Evolutionary conservation across 768 basidiomycete genomes (phyloP).

Genomic region (Boletus rubropictus): DNA sequence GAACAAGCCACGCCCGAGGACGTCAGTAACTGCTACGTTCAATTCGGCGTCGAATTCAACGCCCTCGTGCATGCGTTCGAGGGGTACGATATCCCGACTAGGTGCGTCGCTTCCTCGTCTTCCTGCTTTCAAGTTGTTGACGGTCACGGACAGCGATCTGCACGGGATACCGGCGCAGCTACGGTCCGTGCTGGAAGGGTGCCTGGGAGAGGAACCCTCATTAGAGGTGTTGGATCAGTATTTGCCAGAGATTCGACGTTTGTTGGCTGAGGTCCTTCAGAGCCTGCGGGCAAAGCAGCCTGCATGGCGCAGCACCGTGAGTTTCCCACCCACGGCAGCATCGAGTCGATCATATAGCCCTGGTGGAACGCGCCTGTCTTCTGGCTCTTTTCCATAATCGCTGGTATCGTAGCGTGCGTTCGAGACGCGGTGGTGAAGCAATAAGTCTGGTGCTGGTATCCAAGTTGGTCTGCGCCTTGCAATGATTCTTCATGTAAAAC

Average conservation of each 20-base stretch:
- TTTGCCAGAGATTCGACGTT: conserved; percentile 34
- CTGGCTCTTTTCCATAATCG: conserved; percentile 9
- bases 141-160: conserved; percentile 33
- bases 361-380: background rate
- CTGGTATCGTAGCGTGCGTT: conserved; percentile 1
- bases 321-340: conserved; percentile 8
- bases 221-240: conserved; percentile 31
- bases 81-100: conserved; percentile 66
- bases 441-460: background rate
- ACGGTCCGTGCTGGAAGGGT: conserved; percentile 37
- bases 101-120: conserved; percentile 39
- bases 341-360: conserved; percentile 5
- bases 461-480: background rate
- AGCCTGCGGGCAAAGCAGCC: conserved; percentile 39
- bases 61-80: conserved; percentile 70
- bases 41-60: conserved; percentile 87
- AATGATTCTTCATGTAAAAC: background rate
- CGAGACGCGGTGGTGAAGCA: conserved; percentile 1
- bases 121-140: background rate
- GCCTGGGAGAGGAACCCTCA: conserved; percentile 40
- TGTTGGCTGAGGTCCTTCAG: conserved; percentile 35
- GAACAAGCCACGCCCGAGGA: conserved; percentile 54
- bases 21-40: conserved; percentile 88
- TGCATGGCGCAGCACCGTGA: conserved; percentile 27
- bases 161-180: conserved; percentile 35